phyloP scores from a whole-genome alignment of 164 flowering plant genomes.

The Brasenia schreberi region DNA sequence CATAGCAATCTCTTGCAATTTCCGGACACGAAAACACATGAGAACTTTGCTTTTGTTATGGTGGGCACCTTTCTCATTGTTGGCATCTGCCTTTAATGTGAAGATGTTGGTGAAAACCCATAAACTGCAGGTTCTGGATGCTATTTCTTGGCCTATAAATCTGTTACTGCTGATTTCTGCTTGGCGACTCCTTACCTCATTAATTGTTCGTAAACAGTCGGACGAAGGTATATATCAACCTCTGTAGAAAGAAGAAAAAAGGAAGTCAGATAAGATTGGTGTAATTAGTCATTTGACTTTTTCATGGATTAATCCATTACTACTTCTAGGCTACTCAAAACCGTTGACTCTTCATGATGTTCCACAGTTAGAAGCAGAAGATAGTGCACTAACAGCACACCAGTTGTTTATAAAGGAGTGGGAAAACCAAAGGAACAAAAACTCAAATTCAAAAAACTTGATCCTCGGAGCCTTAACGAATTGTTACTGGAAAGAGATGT shows the following conservation, averaged over 20 bases:
- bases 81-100: slow-evolving; percentile 31
- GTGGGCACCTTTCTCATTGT: slow-evolving; percentile 49
- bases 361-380: slow-evolving; percentile 44
- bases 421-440: slow-evolving; percentile 17
- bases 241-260: slow-evolving; percentile 18
- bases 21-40: slow-evolving; percentile 21
- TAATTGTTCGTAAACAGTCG: slow-evolving; percentile 4
- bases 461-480: slow-evolving; percentile 30
- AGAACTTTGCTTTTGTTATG: slow-evolving; percentile 28
- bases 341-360: slow-evolving; percentile 51
- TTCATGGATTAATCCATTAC: slow-evolving; percentile 69
- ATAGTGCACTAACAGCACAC: slow-evolving; percentile 46
- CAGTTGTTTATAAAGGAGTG: slow-evolving; percentile 32
- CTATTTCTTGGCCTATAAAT: slow-evolving; percentile 34
- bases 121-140: slow-evolving; percentile 19
- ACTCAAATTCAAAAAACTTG: slow-evolving; percentile 14
- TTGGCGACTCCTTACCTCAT: slow-evolving; percentile 11
- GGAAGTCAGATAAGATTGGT: slow-evolving; percentile 11
- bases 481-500: slow-evolving; percentile 41
- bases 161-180: slow-evolving; percentile 46
- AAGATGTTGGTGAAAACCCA: slow-evolving; percentile 14
- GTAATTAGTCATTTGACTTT: slow-evolving; percentile 42
- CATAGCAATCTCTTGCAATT: slow-evolving; percentile 29
- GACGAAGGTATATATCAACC: slow-evolving; percentile 27
- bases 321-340: slow-evolving; percentile 43